These are phyloP conservation scores for Fusarium sp. DNA, from an alignment of 2,329 filamentous ascomycete species.

Conservation along the genomic window DNA sequence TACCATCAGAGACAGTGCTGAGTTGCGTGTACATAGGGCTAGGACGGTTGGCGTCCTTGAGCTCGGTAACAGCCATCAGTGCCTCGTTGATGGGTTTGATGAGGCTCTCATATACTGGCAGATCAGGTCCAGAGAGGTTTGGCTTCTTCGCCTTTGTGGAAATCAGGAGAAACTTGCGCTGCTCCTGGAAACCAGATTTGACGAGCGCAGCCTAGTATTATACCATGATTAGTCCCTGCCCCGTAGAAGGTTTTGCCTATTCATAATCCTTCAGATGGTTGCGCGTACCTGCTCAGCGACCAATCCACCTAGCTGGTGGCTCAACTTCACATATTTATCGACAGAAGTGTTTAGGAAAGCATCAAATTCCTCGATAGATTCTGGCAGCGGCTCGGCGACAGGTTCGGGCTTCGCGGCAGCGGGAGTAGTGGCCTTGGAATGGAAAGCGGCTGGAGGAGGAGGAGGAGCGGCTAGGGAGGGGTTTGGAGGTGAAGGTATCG, in stretches of 20 bases:
- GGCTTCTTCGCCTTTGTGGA: slow-evolving; percentile 94
- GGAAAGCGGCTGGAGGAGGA: slow-evolving; percentile 45
- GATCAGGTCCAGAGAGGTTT: slow-evolving; percentile 68
- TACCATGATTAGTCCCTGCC: neutral
- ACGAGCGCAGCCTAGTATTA: slow-evolving; percentile 59
- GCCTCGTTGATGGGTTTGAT: slow-evolving; percentile 88
- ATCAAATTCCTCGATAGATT: slow-evolving; percentile 89
- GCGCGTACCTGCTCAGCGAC: slow-evolving; percentile 79
- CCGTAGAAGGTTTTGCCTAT: neutral
- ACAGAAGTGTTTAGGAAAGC: slow-evolving; percentile 77
- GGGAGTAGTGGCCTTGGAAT: slow-evolving; percentile 48
- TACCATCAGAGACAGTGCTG: slow-evolving; percentile 87
- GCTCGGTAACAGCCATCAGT: slow-evolving; percentile 79
- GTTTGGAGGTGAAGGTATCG: slow-evolving; percentile 46
- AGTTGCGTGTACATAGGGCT: slow-evolving; percentile 82
- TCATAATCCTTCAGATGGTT: neutral
- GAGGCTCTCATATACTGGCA: slow-evolving; percentile 76
- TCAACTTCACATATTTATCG: slow-evolving; percentile 79
- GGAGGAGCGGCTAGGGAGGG: slow-evolving; percentile 43
- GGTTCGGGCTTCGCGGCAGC: slow-evolving; percentile 47
- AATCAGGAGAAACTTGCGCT: slow-evolving; percentile 88
- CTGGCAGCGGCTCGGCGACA: slow-evolving; percentile 69
- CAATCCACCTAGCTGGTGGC: slow-evolving; percentile 78
- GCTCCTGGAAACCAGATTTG: slow-evolving; percentile 76
- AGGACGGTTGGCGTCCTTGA: slow-evolving; percentile 83